Conservation (phyloP, 1,284 basidiomycete species). For the Apiotrichum mycotoxinovorans region DNA sequence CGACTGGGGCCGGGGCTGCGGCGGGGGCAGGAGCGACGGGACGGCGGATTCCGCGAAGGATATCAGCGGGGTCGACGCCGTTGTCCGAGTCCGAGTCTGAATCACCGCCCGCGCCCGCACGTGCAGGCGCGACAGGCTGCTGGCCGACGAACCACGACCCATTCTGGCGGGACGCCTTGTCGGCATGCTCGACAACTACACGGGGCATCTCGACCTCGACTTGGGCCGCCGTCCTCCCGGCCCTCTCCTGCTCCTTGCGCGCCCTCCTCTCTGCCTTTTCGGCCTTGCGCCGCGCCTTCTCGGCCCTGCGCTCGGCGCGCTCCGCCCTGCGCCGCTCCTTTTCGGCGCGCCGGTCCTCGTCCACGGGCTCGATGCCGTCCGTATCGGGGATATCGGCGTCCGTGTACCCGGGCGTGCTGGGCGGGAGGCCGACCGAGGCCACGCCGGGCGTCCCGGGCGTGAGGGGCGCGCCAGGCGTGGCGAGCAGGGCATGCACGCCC, state of each 20-base stretch:
- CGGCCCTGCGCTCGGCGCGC: slow-evolving; percentile 3
- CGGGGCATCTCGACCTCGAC: too few relatives aligned
- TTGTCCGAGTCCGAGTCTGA: background rate
- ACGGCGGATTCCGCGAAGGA: background rate
- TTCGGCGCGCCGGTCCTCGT: background rate
- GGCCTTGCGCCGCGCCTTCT: background rate
- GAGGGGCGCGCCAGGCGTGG: background rate
- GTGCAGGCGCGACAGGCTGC: background rate
- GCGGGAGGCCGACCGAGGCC: background rate
- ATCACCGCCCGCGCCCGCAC: background rate
- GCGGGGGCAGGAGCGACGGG: background rate
- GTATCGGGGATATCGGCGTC: background rate
- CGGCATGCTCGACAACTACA: too few relatives aligned
- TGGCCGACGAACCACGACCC: too few relatives aligned
- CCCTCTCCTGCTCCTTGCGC: background rate
- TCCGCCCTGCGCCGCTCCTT: slow-evolving; percentile 2
- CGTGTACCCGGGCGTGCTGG: background rate
- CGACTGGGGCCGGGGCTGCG: background rate
- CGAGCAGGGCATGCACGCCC: background rate
- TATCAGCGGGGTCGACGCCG: background rate
- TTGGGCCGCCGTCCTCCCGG: too few relatives aligned
- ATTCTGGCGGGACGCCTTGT: too few relatives aligned
- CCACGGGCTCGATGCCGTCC: background rate
- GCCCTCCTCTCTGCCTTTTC: slow-evolving; percentile 1
- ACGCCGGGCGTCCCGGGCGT: background rate